Base-by-base conservation (phyloP, 176 grass and related monocot genomes). In the Tillandsia leiboldiana region DNA sequence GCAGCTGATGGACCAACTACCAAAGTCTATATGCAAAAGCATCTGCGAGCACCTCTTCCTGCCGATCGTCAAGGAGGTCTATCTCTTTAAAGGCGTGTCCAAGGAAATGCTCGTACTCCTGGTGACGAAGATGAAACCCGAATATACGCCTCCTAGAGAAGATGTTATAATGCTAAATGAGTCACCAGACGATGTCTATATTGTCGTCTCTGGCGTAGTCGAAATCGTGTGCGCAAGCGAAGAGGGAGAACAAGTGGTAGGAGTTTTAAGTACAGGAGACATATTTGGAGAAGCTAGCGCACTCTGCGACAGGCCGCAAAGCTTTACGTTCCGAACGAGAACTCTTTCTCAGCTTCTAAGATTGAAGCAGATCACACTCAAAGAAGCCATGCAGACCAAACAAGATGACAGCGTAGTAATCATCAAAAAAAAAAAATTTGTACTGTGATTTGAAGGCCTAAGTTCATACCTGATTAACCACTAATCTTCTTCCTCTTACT, bases 21-120 rank as follows among this genome's bases (percentile, higher is more conserved):
- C 94, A 47, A 92, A 87, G 70, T 84, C 94, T 65, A 97, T 97
- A 83, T 93, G 82, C 89, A 92, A 97, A 76, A 85, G 87, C 77
- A 99, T 99, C 71, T 92, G 86, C 42, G 82, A 99, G 73, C 52
- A 85, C 64, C 94, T 99, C 50, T 99, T 99, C 74, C 71, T 93
- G 8, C 89, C 89, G 0, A 83, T 89, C 27, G 77, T 97, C 14
- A 85, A 80, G 71, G 77, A 93, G 5, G 94, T 90, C n/a, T 92
- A 97, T 78, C 94, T 97, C 69, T 97, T 97, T 52, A 84, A 65
- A 49, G 86, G 82, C 8, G 82, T 90, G 61, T 93, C 94, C 0
- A 90, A 51, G 53, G 94, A 93, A 13, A 80, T 72, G 4, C 89
- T 90, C 50, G 74, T 97, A 1, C 68, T 80, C 50, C 86, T 97